Conservation (phyloP, 345 rosid genomes). For the Acer yangbiense region DNA sequence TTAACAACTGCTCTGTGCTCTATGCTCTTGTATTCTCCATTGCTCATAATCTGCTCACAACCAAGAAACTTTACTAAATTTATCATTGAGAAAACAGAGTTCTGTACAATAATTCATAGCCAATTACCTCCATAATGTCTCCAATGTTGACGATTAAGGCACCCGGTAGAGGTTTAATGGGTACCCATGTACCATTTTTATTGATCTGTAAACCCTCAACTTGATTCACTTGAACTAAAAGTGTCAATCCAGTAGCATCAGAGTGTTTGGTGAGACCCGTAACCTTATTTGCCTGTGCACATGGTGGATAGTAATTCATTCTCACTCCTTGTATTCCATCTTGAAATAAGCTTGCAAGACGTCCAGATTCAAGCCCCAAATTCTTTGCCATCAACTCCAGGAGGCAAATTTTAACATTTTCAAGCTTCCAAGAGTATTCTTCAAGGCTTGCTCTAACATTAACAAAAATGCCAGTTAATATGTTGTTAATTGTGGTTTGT, state of each 20-base stretch:
- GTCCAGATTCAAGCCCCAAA: constrained; percentile 32
- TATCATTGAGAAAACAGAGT: no score
- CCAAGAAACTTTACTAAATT: no score
- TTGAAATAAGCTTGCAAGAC: constrained; percentile 26
- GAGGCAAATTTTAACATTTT: constrained; percentile 17
- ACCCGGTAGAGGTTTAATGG: constrained; percentile 33
- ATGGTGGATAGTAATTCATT: constrained; percentile 49
- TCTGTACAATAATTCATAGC: no score
- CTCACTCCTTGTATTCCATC: constrained; percentile 41
- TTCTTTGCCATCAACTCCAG: constrained; percentile 35
- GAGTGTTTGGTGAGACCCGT: constrained; percentile 44
- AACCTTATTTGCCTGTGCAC: constrained; percentile 33
- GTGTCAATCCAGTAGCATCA: constrained; percentile 39
- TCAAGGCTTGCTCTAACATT: constrained; percentile 31
- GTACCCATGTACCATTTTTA: constrained; percentile 35
- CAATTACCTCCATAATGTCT: constrained; percentile 39
- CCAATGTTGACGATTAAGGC: constrained; percentile 39
- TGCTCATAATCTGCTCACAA: constrained; percentile 36
- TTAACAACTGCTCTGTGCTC: constrained; percentile 52
- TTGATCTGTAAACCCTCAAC: constrained; percentile 39
- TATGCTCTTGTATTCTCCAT: constrained; percentile 43
- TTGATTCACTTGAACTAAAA: constrained; percentile 33
- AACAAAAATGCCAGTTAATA: background rate
- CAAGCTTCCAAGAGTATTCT: constrained; percentile 31
- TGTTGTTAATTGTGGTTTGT: no score